Percentiles rank a stretch among this genome's conserved stretches.
phyloP scores from a whole-genome alignment of 2,329 filamentous ascomycete species.

The Verticillium isaacii region DNA sequence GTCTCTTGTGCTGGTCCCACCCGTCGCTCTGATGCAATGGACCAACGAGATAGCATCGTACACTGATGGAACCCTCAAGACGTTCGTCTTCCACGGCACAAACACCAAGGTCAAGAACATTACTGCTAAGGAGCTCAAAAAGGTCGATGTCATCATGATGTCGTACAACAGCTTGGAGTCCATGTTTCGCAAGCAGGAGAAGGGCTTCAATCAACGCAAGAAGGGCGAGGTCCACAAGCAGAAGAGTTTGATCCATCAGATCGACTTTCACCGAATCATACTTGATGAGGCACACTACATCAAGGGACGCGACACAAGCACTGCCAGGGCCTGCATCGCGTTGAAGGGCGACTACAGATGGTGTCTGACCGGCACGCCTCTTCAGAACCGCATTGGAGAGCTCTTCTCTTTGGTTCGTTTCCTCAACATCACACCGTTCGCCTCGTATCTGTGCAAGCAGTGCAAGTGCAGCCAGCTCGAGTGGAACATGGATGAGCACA shows the following conservation, averaged over 20 bases:
- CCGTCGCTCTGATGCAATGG: constrained; percentile 96
- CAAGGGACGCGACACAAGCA: constrained; percentile 83
- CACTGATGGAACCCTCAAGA: constrained; percentile 84
- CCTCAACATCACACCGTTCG: constrained; percentile 81
- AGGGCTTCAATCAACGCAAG: constrained; percentile 73
- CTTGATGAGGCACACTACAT: constrained; percentile 96
- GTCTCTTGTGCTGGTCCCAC: constrained; percentile 83
- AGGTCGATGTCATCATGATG: constrained; percentile 93
- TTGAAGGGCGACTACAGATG: constrained; percentile 85
- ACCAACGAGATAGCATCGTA: constrained; percentile 74
- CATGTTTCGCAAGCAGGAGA: constrained; percentile 85
- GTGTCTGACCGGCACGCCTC: constrained; percentile 91
- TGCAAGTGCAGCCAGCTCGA: constrained; percentile 78
- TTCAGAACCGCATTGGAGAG: constrained; percentile 96
- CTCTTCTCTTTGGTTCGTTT: constrained; percentile 95
- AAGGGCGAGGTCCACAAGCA: constrained; percentile 72
- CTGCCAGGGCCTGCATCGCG: constrained; percentile 92
- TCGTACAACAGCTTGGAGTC: constrained; percentile 93
- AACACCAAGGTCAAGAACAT: constrained; percentile 79
- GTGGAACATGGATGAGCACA: constrained; percentile 72
- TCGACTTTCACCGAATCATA: constrained; percentile 85
- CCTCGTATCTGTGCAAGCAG: constrained; percentile 88
- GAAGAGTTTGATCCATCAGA: constrained; percentile 72
- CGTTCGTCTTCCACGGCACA: constrained; percentile 84
- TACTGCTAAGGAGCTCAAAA: constrained; percentile 67